phyloP scores from a whole-genome alignment of 345 rosid genomes.

The Psidium guajava region DNA sequence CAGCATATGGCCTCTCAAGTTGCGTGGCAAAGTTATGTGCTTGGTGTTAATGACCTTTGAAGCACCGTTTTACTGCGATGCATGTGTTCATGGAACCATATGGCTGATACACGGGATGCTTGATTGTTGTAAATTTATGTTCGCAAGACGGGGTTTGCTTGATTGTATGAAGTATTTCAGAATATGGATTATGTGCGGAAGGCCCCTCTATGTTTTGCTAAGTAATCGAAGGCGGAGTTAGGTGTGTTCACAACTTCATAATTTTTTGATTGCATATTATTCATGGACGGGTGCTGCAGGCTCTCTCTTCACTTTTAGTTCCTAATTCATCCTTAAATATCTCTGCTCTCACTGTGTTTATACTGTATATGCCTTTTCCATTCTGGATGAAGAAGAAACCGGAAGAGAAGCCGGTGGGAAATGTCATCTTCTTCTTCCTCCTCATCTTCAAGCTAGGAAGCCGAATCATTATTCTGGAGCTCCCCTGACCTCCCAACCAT shows the following conservation, averaged over 20 bases:
- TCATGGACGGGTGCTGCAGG: constrained; percentile 79
- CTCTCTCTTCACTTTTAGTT: constrained; percentile 57
- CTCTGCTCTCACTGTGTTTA: neutral
- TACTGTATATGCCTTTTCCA: too few relatives aligned
- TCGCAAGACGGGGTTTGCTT: neutral
- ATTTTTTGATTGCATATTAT: constrained; percentile 76
- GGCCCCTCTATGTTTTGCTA: neutral
- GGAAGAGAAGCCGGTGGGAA: constrained; percentile 7
- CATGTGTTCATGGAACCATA: neutral
- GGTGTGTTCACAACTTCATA: constrained; percentile 19
- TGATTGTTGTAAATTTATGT: neutral
- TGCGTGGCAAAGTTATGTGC: neutral
- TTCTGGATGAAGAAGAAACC: constrained; percentile 9
- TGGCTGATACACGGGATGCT: neutral
- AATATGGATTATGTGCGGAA: neutral
- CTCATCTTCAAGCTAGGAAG: constrained; percentile 13
- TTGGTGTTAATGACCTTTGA: neutral
- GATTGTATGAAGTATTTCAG: neutral
- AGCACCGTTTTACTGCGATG: neutral
- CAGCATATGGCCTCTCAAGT: neutral
- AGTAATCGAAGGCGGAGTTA: neutral
- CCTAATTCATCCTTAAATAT: constrained; percentile 37
- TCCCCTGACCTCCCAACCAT: constrained; percentile 58
- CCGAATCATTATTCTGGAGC: constrained; percentile 40
- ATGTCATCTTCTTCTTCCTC: constrained; percentile 3